These are phyloP conservation scores for Puccinia hordei DNA, from an alignment of 1,284 basidiomycete genomes.

Conservation along the genomic window DNA sequence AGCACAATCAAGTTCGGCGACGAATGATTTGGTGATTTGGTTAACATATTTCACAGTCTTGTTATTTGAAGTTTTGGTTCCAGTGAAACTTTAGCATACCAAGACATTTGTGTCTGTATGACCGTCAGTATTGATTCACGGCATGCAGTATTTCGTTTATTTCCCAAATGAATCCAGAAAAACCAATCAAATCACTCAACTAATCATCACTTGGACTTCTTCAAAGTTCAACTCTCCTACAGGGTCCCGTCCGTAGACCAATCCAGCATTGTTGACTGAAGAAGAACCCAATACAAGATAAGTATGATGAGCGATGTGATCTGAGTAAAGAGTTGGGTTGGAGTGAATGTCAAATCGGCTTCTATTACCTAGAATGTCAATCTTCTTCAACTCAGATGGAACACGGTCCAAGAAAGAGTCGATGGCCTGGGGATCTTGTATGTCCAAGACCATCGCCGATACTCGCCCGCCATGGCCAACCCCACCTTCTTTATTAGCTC, in stretches of 20 bases:
- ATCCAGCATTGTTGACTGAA: slow-evolving; percentile 41
- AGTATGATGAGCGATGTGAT: slow-evolving; percentile 54
- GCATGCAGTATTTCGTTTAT: neutral
- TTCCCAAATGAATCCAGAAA: neutral
- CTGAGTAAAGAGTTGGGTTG: neutral
- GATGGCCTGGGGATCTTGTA: slow-evolving; percentile 65
- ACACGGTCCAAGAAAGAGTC: slow-evolving; percentile 31
- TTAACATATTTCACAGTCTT: neutral
- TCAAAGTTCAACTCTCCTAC: slow-evolving; percentile 48
- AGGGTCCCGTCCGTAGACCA: slow-evolving; percentile 42
- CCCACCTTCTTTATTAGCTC: slow-evolving; percentile 70
- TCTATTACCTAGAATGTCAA: slow-evolving; percentile 22
- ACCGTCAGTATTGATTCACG: neutral
- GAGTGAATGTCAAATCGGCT: slow-evolving; percentile 56
- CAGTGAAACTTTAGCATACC: slow-evolving; percentile 1
- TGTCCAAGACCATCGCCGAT: slow-evolving; percentile 70
- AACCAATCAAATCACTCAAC: slow-evolving; percentile 30
- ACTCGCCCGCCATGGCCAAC: slow-evolving; percentile 73
- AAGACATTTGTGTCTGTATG: slow-evolving; percentile 43
- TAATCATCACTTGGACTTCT: slow-evolving; percentile 47
- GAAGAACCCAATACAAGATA: neutral
- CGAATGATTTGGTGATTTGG: neutral
- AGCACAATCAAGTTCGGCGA: neutral
- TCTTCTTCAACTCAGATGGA: slow-evolving; percentile 29
- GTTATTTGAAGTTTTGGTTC: too few relatives aligned